Percentiles rank a stretch among this genome's conserved stretches.
These are phyloP conservation scores for Eremochloa ophiuroides DNA, from an alignment of 176 grass and related monocot species.

Conservation along the genomic window DNA sequence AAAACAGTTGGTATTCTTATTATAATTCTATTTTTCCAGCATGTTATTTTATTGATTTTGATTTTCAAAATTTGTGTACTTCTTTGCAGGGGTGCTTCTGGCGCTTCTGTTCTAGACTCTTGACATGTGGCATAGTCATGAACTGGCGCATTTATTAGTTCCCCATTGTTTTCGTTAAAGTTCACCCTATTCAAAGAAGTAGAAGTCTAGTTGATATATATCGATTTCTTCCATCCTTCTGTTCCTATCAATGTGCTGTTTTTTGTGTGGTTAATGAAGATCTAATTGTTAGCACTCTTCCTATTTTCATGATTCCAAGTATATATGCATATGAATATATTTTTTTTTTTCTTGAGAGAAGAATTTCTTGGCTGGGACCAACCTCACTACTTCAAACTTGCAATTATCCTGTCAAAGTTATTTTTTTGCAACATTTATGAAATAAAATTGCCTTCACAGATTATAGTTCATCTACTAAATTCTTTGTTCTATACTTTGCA, in stretches of 20 bases:
- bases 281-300: not conserved
- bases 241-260: not conserved
- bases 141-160: not conserved
- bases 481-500: constrained; percentile 35
- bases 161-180: not conserved
- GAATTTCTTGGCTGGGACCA: not conserved
- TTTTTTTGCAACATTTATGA: not conserved
- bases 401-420: not conserved
- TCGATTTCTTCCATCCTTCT: not conserved
- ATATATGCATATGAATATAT: not conserved
- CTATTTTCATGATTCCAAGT: not conserved
- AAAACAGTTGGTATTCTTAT: constrained; percentile 81
- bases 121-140: not conserved
- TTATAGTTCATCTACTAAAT: not conserved
- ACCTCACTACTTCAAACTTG: not conserved
- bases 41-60: not conserved
- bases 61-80: not conserved
- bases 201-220: not conserved
- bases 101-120: not conserved
- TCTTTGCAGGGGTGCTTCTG: not conserved
- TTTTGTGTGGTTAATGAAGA: not conserved
- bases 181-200: not conserved
- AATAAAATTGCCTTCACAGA: not conserved
- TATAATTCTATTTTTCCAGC: not conserved
- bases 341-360: not conserved